These are phyloP conservation scores for Phytophthora brassicae DNA, from an alignment of 352 stramenopile genomes.

Conservation along the genomic window DNA sequence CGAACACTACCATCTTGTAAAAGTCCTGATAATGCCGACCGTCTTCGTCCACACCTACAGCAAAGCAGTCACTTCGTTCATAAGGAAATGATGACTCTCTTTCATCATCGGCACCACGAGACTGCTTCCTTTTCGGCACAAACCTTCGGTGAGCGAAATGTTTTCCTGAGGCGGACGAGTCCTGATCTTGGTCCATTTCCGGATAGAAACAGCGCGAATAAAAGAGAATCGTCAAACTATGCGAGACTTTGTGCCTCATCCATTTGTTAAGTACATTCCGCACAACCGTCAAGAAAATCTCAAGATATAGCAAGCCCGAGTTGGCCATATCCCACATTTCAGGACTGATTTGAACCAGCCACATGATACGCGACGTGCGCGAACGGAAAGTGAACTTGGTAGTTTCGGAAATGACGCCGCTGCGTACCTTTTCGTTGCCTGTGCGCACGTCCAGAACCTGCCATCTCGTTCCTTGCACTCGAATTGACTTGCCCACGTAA, in stretches of 20 bases:
- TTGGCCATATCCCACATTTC: slow-evolving; percentile 95
- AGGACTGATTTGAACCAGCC: slow-evolving; percentile 95
- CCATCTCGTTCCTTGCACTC: slow-evolving; percentile 72
- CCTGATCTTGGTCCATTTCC: slow-evolving; percentile 57
- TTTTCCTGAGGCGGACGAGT: slow-evolving; percentile 18
- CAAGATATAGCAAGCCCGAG: slow-evolving; percentile 88
- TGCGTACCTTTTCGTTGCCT: slow-evolving; percentile 81
- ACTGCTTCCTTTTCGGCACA: slow-evolving; percentile 25
- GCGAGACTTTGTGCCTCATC: slow-evolving; percentile 89
- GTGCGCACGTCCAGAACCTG: slow-evolving; percentile 91
- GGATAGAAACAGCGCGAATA: slow-evolving; percentile 90
- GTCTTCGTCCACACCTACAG: slow-evolving; percentile 75
- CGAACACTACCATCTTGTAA: slow-evolving; percentile 84
- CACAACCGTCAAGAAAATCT: slow-evolving; percentile 86
- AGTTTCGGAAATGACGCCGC: slow-evolving; percentile 92
- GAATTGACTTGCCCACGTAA: slow-evolving; percentile 79
- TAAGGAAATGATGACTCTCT: slow-evolving; percentile 67
- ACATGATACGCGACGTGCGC: slow-evolving; percentile 96
- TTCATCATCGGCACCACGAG: slow-evolving; percentile 25
- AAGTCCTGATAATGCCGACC: slow-evolving; percentile 84
- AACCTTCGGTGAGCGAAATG: slow-evolving; percentile 18
- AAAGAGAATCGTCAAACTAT: slow-evolving; percentile 93
- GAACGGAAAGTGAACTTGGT: slow-evolving; percentile 97
- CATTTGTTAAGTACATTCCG: slow-evolving; percentile 88
- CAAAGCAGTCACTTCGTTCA: slow-evolving; percentile 60